These are phyloP conservation scores for Sindora glabra DNA, from an alignment of 306 rosid species.

Conservation along the genomic window DNA sequence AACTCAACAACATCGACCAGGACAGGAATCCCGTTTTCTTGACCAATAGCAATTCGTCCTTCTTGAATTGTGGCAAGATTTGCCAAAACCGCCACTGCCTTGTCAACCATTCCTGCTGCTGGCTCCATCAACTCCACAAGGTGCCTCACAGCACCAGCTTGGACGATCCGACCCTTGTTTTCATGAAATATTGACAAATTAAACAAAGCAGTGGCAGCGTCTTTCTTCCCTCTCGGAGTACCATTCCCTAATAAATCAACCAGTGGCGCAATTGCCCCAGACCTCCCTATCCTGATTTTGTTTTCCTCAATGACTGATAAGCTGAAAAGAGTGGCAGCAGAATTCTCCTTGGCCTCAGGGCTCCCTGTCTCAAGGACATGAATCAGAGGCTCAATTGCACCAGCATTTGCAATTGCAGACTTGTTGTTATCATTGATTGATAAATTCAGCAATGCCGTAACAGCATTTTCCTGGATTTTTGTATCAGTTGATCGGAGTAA, in stretches of 20 bases:
- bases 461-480: slow-evolving; percentile 83
- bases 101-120: slow-evolving; percentile 96
- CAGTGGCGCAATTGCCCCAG: slow-evolving; percentile 82
- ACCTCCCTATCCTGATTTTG: slow-evolving; percentile 80
- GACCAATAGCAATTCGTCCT: slow-evolving; percentile 77
- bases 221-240: slow-evolving; percentile 94
- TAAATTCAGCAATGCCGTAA: slow-evolving; percentile 88
- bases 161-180: slow-evolving; percentile 80
- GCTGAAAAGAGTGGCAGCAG: slow-evolving; percentile 98
- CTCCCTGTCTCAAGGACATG: slow-evolving; percentile 83
- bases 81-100: slow-evolving; percentile 93
- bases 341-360: slow-evolving; percentile 92
- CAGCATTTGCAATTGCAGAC: slow-evolving; percentile 64
- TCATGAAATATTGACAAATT: slow-evolving; percentile 82
- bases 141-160: slow-evolving; percentile 91
- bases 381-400: slow-evolving; percentile 86
- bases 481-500: slow-evolving; percentile 59
- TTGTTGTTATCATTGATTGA: slow-evolving; percentile 84
- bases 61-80: slow-evolving; percentile 86
- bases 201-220: slow-evolving; percentile 95
- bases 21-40: slow-evolving; percentile 76
- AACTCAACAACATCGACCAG: slow-evolving; percentile 95
- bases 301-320: slow-evolving; percentile 88
- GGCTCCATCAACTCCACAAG: slow-evolving; percentile 98
- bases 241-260: slow-evolving; percentile 90